Evolutionary conservation across 352 stramenopile genomes (phyloP).

Genomic region (Thraustochytrium striatum): DNA sequence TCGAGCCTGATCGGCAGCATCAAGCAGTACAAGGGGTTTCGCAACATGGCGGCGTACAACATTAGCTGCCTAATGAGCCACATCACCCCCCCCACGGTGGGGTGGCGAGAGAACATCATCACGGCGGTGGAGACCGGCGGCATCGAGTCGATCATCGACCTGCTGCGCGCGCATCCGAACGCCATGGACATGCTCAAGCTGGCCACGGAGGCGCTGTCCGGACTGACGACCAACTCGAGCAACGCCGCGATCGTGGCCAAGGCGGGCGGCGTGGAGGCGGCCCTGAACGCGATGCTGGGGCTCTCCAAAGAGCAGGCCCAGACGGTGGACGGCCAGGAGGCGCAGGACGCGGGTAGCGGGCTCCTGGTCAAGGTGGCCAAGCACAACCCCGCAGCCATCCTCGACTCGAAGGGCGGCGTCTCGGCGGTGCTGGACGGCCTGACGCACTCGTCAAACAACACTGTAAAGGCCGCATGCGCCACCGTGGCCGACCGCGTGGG

Average conservation of each 20-base stretch:
- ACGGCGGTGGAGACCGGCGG: slow-evolving; percentile 46
- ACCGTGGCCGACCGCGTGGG: slow-evolving; percentile 48
- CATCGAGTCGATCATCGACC: slow-evolving; percentile 43
- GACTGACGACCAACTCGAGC: slow-evolving; percentile 45
- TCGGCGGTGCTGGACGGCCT: slow-evolving; percentile 31
- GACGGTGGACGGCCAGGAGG: slow-evolving; percentile 34
- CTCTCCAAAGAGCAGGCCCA: slow-evolving; percentile 15
- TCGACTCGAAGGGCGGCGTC: slow-evolving; percentile 37
- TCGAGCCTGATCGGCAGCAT: slow-evolving; percentile 23
- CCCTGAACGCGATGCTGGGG: slow-evolving; percentile 49
- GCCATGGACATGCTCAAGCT: slow-evolving; percentile 19
- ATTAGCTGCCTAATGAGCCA: slow-evolving; percentile 51
- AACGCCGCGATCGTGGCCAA: slow-evolving; percentile 46
- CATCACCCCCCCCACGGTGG: slow-evolving; percentile 49
- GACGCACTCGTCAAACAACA: slow-evolving; percentile 26
- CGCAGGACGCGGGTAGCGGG: neutral
- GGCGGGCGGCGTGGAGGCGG: slow-evolving; percentile 30
- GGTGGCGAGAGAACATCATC: slow-evolving; percentile 49
- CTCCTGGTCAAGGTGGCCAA: slow-evolving; percentile 49
- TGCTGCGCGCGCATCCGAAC: slow-evolving; percentile 47
- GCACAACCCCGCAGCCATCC: slow-evolving; percentile 47
- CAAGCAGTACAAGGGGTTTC: slow-evolving; percentile 37
- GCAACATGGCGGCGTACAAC: slow-evolving; percentile 49
- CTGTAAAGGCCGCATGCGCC: slow-evolving; percentile 32
- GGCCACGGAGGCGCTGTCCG: slow-evolving; percentile 3